phyloP scores from a whole-genome alignment of 2,329 filamentous ascomycete genomes.

The Stachybotrys chlorohalonatus region DNA sequence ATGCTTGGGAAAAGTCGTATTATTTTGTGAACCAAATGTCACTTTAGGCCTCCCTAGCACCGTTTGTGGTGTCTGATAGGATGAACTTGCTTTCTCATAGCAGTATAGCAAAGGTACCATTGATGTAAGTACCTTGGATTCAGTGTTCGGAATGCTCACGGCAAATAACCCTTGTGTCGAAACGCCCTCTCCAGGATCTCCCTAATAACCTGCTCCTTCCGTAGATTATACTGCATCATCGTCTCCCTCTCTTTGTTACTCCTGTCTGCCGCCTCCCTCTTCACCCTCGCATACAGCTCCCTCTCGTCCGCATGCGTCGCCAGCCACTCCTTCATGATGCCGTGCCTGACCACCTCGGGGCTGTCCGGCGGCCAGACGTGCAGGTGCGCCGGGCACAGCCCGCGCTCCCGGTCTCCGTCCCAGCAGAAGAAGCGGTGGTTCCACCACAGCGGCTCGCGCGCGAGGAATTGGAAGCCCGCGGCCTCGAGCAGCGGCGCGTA shows the following conservation, averaged over 20 bases:
- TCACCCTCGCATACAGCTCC: constrained; percentile 27
- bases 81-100: not conserved
- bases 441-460: constrained; percentile 37
- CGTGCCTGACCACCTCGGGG: constrained; percentile 20
- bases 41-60: too few relatives aligned
- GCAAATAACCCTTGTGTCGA: constrained; percentile 1
- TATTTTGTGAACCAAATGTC: too few relatives aligned
- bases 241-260: constrained; percentile 18
- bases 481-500: constrained; percentile 34
- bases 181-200: constrained; percentile 22
- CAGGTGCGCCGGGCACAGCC: constrained; percentile 8
- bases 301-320: constrained; percentile 22
- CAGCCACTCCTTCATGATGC: constrained; percentile 34
- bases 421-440: constrained; percentile 35
- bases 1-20: too few relatives aligned
- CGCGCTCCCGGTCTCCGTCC: constrained; percentile 15
- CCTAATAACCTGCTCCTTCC: constrained; percentile 28
- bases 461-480: constrained; percentile 34
- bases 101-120: not conserved
- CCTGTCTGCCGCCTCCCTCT: constrained; percentile 23
- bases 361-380: constrained; percentile 18
- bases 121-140: constrained; percentile 9
- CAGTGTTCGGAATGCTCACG: not conserved
- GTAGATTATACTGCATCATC: constrained; percentile 26
- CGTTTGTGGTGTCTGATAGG: too few relatives aligned